Evolutionary conservation across 805 yeast species (phyloP).

Genomic region (Kuraishia molischiana): DNA sequence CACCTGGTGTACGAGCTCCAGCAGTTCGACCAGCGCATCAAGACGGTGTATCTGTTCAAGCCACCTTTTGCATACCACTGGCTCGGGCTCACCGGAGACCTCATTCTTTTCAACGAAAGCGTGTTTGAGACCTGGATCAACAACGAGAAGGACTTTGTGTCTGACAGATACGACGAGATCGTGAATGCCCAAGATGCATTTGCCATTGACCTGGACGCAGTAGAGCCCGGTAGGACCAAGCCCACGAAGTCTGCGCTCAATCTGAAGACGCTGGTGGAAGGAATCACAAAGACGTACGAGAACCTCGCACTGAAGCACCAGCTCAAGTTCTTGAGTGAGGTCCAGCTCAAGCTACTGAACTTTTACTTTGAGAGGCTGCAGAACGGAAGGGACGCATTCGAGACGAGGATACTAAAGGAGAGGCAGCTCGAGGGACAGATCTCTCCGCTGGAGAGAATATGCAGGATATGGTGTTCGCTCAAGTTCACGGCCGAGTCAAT

Average conservation of each 20-base stretch:
- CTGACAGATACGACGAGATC: slow-evolving; percentile 41
- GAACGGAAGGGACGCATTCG: slow-evolving; percentile 31
- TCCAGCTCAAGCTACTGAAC: slow-evolving; percentile 50
- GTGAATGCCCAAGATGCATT: slow-evolving; percentile 38
- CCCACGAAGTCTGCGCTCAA: slow-evolving; percentile 60
- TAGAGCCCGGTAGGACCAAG: slow-evolving; percentile 28
- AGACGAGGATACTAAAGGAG: slow-evolving; percentile 23
- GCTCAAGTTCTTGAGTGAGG: slow-evolving; percentile 42
- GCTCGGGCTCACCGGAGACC: slow-evolving; percentile 16
- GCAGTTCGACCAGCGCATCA: slow-evolving; percentile 43
- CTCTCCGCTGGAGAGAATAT: slow-evolving; percentile 11
- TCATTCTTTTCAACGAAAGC: slow-evolving; percentile 15
- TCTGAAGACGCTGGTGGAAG: slow-evolving; percentile 45
- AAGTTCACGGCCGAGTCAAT: slow-evolving; percentile 26
- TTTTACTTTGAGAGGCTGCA: slow-evolving; percentile 34
- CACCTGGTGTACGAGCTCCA: slow-evolving; percentile 52
- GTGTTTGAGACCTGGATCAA: slow-evolving; percentile 39
- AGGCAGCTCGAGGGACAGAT: slow-evolving; percentile 19
- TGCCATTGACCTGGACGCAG: slow-evolving; percentile 47
- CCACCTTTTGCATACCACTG: slow-evolving; percentile 24
- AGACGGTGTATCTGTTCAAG: slow-evolving; percentile 33
- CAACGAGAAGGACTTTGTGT: slow-evolving; percentile 43
- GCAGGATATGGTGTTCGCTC: slow-evolving; percentile 25
- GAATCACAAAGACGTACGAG: slow-evolving; percentile 43
- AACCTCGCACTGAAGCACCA: slow-evolving; percentile 43